Evolutionary conservation across 2,329 filamentous ascomycete species (phyloP).

Genomic region (Cercospora berteroae): DNA sequence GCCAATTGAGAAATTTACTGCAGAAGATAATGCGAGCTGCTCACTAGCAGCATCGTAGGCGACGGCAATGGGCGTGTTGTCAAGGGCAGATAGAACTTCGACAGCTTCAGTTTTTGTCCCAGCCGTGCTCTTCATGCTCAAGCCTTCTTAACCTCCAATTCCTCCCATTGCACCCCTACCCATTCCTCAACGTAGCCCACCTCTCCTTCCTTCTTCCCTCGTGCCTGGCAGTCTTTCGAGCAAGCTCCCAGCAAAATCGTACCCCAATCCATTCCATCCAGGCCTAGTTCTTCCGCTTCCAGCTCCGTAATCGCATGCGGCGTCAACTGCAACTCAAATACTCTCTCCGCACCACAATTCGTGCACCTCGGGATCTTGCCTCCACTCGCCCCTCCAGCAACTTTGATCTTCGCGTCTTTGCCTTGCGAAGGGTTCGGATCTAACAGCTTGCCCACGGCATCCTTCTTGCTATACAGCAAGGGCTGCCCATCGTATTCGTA

Average conservation of each 20-base stretch:
- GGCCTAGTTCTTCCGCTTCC: slow-evolving; percentile 66
- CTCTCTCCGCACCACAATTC: slow-evolving; percentile 70
- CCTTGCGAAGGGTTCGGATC: slow-evolving; percentile 26
- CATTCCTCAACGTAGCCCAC: slow-evolving; percentile 89
- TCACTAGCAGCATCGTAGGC: too few species aligned
- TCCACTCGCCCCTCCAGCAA: background rate
- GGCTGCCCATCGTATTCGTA: slow-evolving; percentile 51
- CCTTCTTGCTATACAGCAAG: slow-evolving; percentile 75
- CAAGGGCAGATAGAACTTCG: too few species aligned
- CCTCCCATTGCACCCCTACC: slow-evolving; percentile 98
- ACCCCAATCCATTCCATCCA: slow-evolving; percentile 96
- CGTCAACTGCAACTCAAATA: slow-evolving; percentile 89
- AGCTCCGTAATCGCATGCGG: slow-evolving; percentile 87
- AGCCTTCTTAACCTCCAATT: slow-evolving; percentile 45
- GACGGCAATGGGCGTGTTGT: too few species aligned
- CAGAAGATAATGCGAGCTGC: too few species aligned
- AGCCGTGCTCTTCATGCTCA: background rate
- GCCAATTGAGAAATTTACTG: too few species aligned
- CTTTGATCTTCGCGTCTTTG: slow-evolving; percentile 20
- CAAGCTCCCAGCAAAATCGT: slow-evolving; percentile 88
- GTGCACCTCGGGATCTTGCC: slow-evolving; percentile 68
- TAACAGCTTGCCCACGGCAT: slow-evolving; percentile 69
- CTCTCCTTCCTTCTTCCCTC: slow-evolving; percentile 57
- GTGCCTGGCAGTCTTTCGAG: slow-evolving; percentile 69
- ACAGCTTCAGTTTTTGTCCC: too few species aligned